Percentiles rank a stretch among this genome's conserved stretches.
phyloP scores from a whole-genome alignment of 495 filamentous ascomycete genomes.

The Pyrenula massariospora region DNA sequence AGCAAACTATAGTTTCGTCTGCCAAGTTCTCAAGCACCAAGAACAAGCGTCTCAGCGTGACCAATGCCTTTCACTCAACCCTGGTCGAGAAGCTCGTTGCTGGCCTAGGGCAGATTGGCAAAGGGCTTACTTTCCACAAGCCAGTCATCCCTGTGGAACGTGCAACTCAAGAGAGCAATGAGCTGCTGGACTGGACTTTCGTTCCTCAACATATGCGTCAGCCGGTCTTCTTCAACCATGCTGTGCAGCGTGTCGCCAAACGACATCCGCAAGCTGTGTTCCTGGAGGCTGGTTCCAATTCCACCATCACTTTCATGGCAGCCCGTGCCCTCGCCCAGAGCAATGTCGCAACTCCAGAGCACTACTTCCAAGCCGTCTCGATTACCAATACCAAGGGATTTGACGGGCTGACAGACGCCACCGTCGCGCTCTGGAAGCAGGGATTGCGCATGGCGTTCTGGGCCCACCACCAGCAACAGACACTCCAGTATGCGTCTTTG shows the following conservation, averaged over 20 bases:
- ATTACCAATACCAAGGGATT: slow-evolving; percentile 3
- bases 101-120: slow-evolving; percentile 3
- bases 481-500: slow-evolving; percentile 10
- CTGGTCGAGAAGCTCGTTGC: slow-evolving; percentile 6
- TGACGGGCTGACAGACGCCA: slow-evolving; percentile 5
- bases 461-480: slow-evolving; percentile 8
- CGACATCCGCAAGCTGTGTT: slow-evolving; percentile 3
- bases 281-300: slow-evolving; percentile 11
- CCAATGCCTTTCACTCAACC: slow-evolving; percentile 12
- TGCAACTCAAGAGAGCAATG: not conserved
- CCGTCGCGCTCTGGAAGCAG: slow-evolving; percentile 10
- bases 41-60: slow-evolving; percentile 9
- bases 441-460: slow-evolving; percentile 7
- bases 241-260: slow-evolving; percentile 7
- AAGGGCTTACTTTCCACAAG: slow-evolving; percentile 6
- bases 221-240: slow-evolving; percentile 12
- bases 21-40: slow-evolving; percentile 3
- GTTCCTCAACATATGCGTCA: slow-evolving; percentile 6
- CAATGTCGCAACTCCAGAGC: slow-evolving; percentile 1
- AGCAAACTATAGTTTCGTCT: not conserved
- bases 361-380: slow-evolving; percentile 8
- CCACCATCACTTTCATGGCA: slow-evolving; percentile 10
- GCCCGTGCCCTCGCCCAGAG: slow-evolving; percentile 1
- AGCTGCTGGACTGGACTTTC: slow-evolving; percentile 3
- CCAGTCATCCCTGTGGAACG: slow-evolving; percentile 8